Percentiles rank a stretch among this genome's conserved stretches.
phyloP scores from a whole-genome alignment of 1,284 basidiomycete genomes.

The Spongispora temasekensis region DNA sequence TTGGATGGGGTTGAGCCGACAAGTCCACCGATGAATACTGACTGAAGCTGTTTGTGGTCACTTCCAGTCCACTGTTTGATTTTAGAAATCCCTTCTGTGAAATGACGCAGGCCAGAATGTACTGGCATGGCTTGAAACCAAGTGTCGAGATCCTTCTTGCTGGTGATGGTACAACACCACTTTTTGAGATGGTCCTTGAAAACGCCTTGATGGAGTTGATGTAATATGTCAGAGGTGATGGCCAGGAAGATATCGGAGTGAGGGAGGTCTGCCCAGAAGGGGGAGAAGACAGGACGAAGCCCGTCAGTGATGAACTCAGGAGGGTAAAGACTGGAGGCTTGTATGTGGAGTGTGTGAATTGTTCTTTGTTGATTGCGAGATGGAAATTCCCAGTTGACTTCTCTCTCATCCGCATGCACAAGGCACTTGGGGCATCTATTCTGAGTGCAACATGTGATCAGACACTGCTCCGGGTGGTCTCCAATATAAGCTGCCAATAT shows the following conservation, averaged over 20 bases:
- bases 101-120: not conserved
- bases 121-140: not conserved
- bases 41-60: not conserved
- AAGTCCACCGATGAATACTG: not conserved
- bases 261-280: not conserved
- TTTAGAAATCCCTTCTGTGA: not conserved
- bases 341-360: not conserved
- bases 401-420: not conserved
- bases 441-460: slow-evolving; percentile 21
- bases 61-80: not conserved
- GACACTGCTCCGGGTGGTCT: not conserved
- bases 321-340: not conserved
- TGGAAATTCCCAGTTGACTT: not conserved
- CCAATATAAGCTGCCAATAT: slow-evolving; percentile 16
- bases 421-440: slow-evolving; percentile 19
- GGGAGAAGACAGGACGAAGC: not conserved
- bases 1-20: not conserved
- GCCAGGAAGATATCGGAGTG: not conserved
- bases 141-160: not conserved
- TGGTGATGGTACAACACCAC: not conserved
- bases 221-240: not conserved
- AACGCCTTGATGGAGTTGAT: not conserved
- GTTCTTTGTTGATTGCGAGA: not conserved
- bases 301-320: not conserved
- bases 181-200: not conserved